Base-by-base conservation (phyloP, 163 green algal genomes). In the Chlamydomonas reinhardtii region DNA sequence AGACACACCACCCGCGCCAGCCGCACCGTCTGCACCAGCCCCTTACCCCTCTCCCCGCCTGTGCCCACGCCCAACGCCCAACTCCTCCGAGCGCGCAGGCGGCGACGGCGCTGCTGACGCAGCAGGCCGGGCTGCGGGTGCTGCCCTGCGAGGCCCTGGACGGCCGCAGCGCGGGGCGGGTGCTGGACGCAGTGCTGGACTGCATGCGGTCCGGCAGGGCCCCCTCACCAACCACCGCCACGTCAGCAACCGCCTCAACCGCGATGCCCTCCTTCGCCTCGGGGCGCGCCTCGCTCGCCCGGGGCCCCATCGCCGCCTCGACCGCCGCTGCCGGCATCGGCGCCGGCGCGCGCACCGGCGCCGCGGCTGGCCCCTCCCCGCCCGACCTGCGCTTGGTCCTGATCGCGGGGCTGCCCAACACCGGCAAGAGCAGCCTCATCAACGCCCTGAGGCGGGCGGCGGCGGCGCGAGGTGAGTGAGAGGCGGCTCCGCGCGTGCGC, bases 321-420 rank as follows among this genome's bases (percentile, higher is more conserved):
- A 54, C 56, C 56, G 6, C 56, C 17, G 6, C 56, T 25, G n/a
- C n/a, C n/a, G n/a, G n/a, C n/a, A n/a, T n/a, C n/a, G n/a, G n/a
- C n/a, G n/a, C n/a, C n/a, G n/a, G n/a, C n/a, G 11, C 17, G 56
- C 56, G 2, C 20, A 9, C 56, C 56, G 17, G 11, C 25, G 56
- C 56, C 12, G 56, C 56, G 6, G 43, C 43, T 54, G 56, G 11
- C 12, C 8, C 56, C 12, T 14, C 62, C 0, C 27, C 62, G 4
- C 27, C 27, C 83, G 83, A 84, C 83, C 31, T 84, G 48, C 66
- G 93, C 14, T 95, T 96, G 84, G 89, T 96, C 52, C 92, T 97
- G 71, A 93, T 99, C 73, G 90, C 98, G 22, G 97, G 97, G 15
- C 75, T 92, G 43, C 97, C 97, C 37, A 99, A 99, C 88, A 94